phyloP scores from a whole-genome alignment of 805 yeast genomes.

The Pichia scutulata region DNA sequence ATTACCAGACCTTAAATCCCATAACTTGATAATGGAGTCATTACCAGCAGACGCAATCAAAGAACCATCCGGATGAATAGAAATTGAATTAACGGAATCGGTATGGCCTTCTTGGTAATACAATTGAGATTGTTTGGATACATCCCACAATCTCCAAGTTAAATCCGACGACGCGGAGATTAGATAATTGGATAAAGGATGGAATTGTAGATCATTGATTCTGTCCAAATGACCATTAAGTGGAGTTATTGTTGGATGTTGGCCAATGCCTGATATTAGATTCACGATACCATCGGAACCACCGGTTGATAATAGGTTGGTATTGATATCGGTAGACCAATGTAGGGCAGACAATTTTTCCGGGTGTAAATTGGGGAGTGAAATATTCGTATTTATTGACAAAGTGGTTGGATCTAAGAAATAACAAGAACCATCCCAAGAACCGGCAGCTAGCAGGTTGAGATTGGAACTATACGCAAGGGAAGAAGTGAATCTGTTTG shows the following conservation, averaged over 20 bases:
- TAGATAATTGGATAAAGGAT: constrained; percentile 51
- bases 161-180: constrained; percentile 74
- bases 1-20: constrained; percentile 84
- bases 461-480: constrained; percentile 39
- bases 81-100: constrained; percentile 54
- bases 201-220: constrained; percentile 53
- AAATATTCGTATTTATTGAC: constrained; percentile 24
- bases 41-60: constrained; percentile 69
- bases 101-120: constrained; percentile 82
- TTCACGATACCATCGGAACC: constrained; percentile 39
- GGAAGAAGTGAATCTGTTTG: constrained; percentile 60
- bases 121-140: constrained; percentile 40
- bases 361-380: constrained; percentile 32
- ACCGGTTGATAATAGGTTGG: constrained; percentile 30
- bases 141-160: constrained; percentile 89
- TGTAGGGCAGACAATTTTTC: constrained; percentile 69
- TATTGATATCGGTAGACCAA: constrained; percentile 40
- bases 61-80: constrained; percentile 73
- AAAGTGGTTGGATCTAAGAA: constrained; percentile 32
- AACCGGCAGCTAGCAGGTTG: constrained; percentile 49
- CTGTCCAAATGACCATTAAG: constrained; percentile 44
- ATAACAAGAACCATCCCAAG: constrained; percentile 75
- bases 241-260: not conserved
- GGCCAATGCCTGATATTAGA: constrained; percentile 1
- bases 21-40: constrained; percentile 63